These are phyloP conservation scores for Epichloe uncinata DNA, from an alignment of 2,329 filamentous ascomycete genomes.

Conservation along the genomic window DNA sequence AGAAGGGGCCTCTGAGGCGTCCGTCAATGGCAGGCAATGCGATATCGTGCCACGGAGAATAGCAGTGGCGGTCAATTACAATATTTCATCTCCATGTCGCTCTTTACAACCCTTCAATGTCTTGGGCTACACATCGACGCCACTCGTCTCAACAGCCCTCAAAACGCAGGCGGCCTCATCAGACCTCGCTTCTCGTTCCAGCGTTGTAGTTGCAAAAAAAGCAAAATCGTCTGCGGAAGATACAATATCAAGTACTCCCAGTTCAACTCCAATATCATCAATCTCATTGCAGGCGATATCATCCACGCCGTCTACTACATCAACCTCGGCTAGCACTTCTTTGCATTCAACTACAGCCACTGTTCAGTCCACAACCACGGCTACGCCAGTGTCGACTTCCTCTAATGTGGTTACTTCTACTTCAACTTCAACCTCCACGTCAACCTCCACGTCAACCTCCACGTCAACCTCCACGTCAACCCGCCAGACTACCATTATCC, in stretches of 20 bases:
- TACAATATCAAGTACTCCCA: not conserved
- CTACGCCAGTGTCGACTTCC: not conserved
- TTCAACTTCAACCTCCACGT: no score
- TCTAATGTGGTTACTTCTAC: not conserved
- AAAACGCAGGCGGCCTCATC: not conserved
- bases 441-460: not conserved
- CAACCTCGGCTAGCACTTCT: not conserved
- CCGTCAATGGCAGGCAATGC: not conserved
- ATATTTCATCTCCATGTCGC: not conserved
- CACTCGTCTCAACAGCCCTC: not conserved
- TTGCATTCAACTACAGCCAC: not conserved
- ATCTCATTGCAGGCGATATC: not conserved
- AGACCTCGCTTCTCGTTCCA: not conserved
- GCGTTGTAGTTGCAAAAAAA: not conserved
- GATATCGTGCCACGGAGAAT: not conserved
- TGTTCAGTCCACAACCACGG: no score
- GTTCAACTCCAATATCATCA: not conserved
- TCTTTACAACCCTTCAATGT: not conserved
- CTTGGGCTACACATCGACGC: not conserved
- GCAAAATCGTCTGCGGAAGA: not conserved
- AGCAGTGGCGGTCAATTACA: not conserved
- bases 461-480: no score
- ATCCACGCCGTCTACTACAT: not conserved
- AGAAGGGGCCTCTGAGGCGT: not conserved
- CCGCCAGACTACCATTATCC: not conserved